phyloP scores from a whole-genome alignment of 2,329 filamentous ascomycete species.

The Neofusicoccum sp. region DNA sequence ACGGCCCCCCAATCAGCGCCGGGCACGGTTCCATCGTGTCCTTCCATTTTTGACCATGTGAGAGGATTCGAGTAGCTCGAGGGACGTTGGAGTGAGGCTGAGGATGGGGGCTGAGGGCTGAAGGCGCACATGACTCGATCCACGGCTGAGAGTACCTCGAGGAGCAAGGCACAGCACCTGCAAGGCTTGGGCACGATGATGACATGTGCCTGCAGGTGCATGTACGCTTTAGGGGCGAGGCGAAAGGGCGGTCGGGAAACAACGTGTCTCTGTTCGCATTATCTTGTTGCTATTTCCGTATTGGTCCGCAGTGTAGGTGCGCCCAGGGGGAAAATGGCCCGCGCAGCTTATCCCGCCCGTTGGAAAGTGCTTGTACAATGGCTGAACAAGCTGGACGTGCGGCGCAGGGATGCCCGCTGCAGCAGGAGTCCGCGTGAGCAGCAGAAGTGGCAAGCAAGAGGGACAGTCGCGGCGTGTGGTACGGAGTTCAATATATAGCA shows the following conservation, averaged over 20 bases:
- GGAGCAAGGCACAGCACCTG: conserved; percentile 1
- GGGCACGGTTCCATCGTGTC: conserved; percentile 11
- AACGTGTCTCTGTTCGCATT: conserved; percentile 18
- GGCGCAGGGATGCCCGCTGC: conserved; percentile 10
- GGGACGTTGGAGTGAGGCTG: background rate
- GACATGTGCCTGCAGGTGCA: conserved; percentile 11
- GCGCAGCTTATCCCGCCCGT: conserved; percentile 7
- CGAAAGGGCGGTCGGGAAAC: conserved; percentile 11
- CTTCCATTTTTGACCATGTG: conserved; percentile 12
- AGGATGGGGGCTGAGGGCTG: conserved; percentile 7
- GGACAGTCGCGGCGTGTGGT: conserved; percentile 8
- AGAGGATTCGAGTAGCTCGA: background rate
- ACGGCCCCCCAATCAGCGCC: conserved; percentile 8
- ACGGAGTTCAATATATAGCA: conserved; percentile 16
- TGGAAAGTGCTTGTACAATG: background rate
- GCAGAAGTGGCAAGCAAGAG: conserved; percentile 11
- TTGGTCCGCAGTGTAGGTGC: conserved; percentile 11
- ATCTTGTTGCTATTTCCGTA: conserved; percentile 18
- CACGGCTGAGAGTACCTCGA: background rate
- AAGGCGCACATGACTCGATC: conserved; percentile 13
- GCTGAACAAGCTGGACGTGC: conserved; percentile 3
- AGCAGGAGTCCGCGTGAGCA: conserved; percentile 15
- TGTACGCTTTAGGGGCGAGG: background rate
- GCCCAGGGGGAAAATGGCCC: conserved; percentile 10
- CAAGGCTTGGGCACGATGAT: conserved; percentile 1